phyloP scores from a whole-genome alignment of 139 green algal genomes.

The Coelastrella sp. region DNA sequence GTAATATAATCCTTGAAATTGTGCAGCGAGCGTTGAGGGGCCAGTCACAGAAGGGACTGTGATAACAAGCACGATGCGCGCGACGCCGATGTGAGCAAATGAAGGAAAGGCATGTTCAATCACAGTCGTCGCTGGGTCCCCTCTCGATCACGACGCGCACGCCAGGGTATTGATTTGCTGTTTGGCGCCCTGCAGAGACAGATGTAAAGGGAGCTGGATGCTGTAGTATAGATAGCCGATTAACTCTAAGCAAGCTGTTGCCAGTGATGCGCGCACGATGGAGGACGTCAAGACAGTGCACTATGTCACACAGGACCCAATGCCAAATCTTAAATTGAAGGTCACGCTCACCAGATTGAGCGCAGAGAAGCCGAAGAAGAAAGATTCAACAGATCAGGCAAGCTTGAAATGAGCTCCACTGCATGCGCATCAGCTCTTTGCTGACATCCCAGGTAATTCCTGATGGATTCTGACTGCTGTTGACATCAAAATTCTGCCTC shows the following conservation, averaged over 20 bases:
- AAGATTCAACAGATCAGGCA: neutral
- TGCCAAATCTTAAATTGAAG: slow-evolving; percentile 56
- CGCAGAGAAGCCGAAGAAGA: slow-evolving; percentile 21
- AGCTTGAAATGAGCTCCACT: neutral
- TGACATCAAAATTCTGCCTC: too few relatives aligned
- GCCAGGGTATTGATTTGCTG: neutral
- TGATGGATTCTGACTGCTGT: neutral
- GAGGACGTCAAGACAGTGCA: slow-evolving; percentile 66
- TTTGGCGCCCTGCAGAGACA: neutral
- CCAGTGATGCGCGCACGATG: slow-evolving; percentile 30
- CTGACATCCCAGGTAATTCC: too few relatives aligned
- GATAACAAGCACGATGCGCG: too few relatives aligned
- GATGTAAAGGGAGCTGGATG: neutral
- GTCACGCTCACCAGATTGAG: slow-evolving; percentile 55
- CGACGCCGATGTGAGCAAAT: too few relatives aligned
- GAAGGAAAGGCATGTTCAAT: too few relatives aligned
- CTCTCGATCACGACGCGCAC: too few relatives aligned
- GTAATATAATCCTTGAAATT: too few relatives aligned
- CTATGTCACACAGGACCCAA: slow-evolving; percentile 68
- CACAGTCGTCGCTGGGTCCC: too few relatives aligned
- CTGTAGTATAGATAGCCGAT: neutral
- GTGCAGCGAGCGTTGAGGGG: too few relatives aligned
- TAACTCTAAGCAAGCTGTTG: neutral
- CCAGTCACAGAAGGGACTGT: too few relatives aligned
- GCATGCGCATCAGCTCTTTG: too few relatives aligned